These are phyloP conservation scores for Heracleum sosnowskyi DNA, from an alignment of 129 eudicot genomes.

Conservation along the genomic window DNA sequence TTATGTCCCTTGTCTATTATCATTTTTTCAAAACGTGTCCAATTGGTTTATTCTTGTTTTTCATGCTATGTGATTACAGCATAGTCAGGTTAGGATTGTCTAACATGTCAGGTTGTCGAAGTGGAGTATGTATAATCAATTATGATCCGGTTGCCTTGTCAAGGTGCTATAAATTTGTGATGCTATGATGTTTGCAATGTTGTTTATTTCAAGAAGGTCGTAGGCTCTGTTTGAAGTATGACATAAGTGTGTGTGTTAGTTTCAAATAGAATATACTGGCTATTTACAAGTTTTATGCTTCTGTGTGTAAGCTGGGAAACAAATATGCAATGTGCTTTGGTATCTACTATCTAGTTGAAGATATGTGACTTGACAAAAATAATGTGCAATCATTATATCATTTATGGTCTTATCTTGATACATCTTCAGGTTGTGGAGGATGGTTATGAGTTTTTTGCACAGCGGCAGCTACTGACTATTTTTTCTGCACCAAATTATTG, in stretches of 20 bases:
- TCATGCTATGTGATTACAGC: neutral
- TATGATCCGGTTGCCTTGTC: neutral
- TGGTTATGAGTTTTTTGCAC: constrained; percentile 22
- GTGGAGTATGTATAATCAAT: neutral
- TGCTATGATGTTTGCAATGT: neutral
- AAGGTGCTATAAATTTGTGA: neutral
- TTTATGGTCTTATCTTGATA: neutral
- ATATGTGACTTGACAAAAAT: neutral
- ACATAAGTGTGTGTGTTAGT: neutral
- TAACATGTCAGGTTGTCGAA: neutral
- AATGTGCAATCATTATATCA: neutral
- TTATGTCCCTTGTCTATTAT: neutral
- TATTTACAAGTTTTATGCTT: neutral
- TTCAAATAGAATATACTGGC: neutral
- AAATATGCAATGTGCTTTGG: neutral
- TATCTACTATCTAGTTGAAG: neutral
- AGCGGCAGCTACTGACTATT: constrained; percentile 16
- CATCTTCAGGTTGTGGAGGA: constrained; percentile 21
- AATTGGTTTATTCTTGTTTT: neutral
- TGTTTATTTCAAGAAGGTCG: neutral
- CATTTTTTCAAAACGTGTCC: neutral
- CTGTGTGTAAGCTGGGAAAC: neutral
- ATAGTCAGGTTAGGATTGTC: neutral
- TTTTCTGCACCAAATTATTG: constrained; percentile 12
- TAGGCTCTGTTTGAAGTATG: neutral